These are phyloP conservation scores for Bolboschoenoplectus hybrid DNA, from an alignment of 202 grass and related monocot genomes.

Conservation along the genomic window DNA sequence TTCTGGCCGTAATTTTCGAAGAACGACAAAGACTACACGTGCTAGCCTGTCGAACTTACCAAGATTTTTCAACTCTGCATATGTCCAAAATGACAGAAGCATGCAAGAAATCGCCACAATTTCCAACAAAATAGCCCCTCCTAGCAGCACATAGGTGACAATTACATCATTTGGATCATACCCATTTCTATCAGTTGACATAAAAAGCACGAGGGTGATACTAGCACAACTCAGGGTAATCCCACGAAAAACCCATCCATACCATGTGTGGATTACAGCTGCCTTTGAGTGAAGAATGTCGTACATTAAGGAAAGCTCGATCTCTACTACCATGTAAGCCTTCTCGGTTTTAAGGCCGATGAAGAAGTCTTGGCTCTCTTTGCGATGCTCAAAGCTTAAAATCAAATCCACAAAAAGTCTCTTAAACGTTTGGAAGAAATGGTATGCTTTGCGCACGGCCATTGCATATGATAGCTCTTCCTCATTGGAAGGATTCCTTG, in stretches of 20 bases:
- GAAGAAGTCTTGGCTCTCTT: slow-evolving; percentile 51
- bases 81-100: slow-evolving; percentile 45
- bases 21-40: background rate
- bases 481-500: background rate
- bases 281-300: slow-evolving; percentile 62
- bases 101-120: slow-evolving; percentile 28
- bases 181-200: background rate
- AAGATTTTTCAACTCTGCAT: slow-evolving; percentile 32
- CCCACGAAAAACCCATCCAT: slow-evolving; percentile 40
- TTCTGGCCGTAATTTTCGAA: background rate
- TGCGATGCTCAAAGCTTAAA: slow-evolving; percentile 57
- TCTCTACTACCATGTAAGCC: slow-evolving; percentile 57
- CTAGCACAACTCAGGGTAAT: slow-evolving; percentile 22
- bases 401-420: slow-evolving; percentile 62
- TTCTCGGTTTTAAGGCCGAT: background rate
- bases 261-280: slow-evolving; percentile 25
- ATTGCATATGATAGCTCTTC: background rate
- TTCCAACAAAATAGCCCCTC: slow-evolving; percentile 48
- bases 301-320: slow-evolving; percentile 52
- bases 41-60: background rate
- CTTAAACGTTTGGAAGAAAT: slow-evolving; percentile 48
- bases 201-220: background rate
- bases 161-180: background rate
- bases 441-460: slow-evolving; percentile 33
- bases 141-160: slow-evolving; percentile 43